These are phyloP conservation scores for Bruguiera parviflora DNA, from an alignment of 345 rosid genomes.

Conservation along the genomic window DNA sequence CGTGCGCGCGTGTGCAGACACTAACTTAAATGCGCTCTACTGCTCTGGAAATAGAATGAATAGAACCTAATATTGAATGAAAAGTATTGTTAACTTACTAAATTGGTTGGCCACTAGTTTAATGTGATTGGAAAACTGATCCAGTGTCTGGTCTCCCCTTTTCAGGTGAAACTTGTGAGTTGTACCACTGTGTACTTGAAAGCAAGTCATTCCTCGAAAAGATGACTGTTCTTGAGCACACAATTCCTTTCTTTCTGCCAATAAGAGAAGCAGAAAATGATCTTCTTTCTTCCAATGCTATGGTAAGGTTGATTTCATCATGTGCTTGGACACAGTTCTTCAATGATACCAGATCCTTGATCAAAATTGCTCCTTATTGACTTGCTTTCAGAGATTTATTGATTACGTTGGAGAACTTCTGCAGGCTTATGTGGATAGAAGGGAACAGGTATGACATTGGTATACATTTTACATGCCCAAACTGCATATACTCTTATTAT, in stretches of 20 bases:
- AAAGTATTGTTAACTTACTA: too few species aligned
- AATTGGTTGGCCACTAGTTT: not conserved
- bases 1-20: too few species aligned
- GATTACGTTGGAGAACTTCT: constrained; percentile 80
- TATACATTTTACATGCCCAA: not conserved
- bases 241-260: constrained; percentile 92
- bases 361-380: constrained; percentile 15
- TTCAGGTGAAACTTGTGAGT: constrained; percentile 82
- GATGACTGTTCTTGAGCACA: constrained; percentile 91
- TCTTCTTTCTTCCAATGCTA: constrained; percentile 82
- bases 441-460: constrained; percentile 69
- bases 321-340: constrained; percentile 11
- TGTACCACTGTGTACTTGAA: constrained; percentile 83
- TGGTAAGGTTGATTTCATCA: constrained; percentile 51
- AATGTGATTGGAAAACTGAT: constrained; percentile 16
- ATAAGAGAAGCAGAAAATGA: constrained; percentile 84
- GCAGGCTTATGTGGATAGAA: constrained; percentile 89
- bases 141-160: not conserved
- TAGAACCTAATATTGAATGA: too few species aligned
- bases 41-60: not conserved
- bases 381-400: constrained; percentile 73
- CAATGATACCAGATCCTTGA: not conserved
- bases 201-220: constrained; percentile 94
- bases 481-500: not conserved
- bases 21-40: too few species aligned